These are phyloP conservation scores for Peniophora sp. DNA, from an alignment of 1,284 basidiomycete species.

Conservation along the genomic window DNA sequence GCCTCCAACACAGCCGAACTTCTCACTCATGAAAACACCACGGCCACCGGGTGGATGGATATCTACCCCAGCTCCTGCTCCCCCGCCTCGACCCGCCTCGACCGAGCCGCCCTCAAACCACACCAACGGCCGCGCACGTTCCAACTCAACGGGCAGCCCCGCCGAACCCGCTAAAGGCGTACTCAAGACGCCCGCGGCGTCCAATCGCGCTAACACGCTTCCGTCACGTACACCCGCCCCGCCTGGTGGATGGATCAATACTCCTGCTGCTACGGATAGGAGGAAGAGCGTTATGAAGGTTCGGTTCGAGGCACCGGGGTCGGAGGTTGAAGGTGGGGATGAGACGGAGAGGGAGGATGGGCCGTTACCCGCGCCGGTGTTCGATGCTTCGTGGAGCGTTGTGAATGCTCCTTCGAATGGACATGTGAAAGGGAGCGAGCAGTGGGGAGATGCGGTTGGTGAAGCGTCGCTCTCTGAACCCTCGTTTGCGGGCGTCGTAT, in stretches of 20 bases:
- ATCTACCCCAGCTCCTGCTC: slow-evolving; percentile 40
- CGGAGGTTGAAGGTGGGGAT: slow-evolving; percentile 10
- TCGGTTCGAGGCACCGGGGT: slow-evolving; percentile 48
- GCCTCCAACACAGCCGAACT: slow-evolving; percentile 14
- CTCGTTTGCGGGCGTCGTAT: slow-evolving; percentile 10
- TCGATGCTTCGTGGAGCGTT: neutral
- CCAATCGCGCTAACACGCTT: slow-evolving; percentile 23
- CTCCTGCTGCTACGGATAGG: slow-evolving; percentile 37
- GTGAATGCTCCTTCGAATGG: no score
- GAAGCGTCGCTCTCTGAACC: slow-evolving; percentile 10
- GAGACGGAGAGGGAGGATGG: slow-evolving; percentile 1
- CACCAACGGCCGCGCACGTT: slow-evolving; percentile 5
- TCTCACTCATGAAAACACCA: slow-evolving; percentile 49
- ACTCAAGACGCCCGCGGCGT: slow-evolving; percentile 27
- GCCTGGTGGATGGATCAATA: no score
- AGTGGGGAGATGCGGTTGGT: neutral
- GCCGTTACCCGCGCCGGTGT: neutral
- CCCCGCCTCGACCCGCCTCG: neutral
- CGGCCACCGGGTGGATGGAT: slow-evolving; percentile 64
- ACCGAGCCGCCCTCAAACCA: neutral
- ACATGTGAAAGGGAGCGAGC: no score
- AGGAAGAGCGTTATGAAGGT: slow-evolving; percentile 46
- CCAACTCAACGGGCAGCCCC: slow-evolving; percentile 9
- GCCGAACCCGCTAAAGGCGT: neutral
- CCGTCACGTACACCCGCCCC: slow-evolving; percentile 36